phyloP scores from a whole-genome alignment of 352 stramenopile species.

The Pythium sukuiense region DNA sequence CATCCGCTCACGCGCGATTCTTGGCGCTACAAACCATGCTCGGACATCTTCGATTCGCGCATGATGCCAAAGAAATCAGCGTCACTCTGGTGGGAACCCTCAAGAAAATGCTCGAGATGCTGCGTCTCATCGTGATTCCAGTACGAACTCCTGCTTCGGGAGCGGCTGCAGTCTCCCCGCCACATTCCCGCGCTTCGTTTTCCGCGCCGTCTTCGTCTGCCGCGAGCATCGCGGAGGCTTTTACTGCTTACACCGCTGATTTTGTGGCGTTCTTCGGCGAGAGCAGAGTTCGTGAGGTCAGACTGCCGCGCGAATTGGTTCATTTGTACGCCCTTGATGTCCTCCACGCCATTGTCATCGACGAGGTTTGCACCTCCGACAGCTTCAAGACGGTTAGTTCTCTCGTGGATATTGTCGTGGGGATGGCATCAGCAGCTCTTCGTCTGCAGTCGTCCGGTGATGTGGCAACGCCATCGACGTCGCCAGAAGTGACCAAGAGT shows the following conservation, averaged over 20 bases:
- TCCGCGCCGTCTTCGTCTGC: slow-evolving; percentile 15
- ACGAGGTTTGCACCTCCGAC: slow-evolving; percentile 25
- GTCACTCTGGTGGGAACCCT: slow-evolving; percentile 1
- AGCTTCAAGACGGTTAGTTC: slow-evolving; percentile 33
- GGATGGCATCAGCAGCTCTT: slow-evolving; percentile 43
- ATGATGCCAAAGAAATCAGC: slow-evolving; percentile 31
- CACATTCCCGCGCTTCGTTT: slow-evolving; percentile 10
- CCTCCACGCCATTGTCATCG: slow-evolving; percentile 44
- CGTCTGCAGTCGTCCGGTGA: slow-evolving; percentile 31
- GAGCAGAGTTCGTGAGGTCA: slow-evolving; percentile 1
- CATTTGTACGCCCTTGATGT: slow-evolving; percentile 57
- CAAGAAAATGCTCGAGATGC: slow-evolving; percentile 25
- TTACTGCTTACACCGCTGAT: slow-evolving; percentile 26
- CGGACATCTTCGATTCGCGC: slow-evolving; percentile 31
- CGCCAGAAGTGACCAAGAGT: slow-evolving; percentile 51
- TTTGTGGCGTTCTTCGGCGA: slow-evolving; percentile 33
- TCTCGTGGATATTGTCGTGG: slow-evolving; percentile 56
- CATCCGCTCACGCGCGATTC: slow-evolving; percentile 32
- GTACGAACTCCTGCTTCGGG: neutral
- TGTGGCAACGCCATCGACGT: neutral
- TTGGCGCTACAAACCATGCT: slow-evolving; percentile 47
- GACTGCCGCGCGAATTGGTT: slow-evolving; percentile 32
- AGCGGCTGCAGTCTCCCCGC: slow-evolving; percentile 1
- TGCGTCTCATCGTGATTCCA: slow-evolving; percentile 15
- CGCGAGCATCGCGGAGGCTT: slow-evolving; percentile 20